Percentiles rank a stretch among this genome's conserved stretches.
These are phyloP conservation scores for Nicotiana benthamiana DNA, from an alignment of 257 asterid genomes.

Conservation along the genomic window DNA sequence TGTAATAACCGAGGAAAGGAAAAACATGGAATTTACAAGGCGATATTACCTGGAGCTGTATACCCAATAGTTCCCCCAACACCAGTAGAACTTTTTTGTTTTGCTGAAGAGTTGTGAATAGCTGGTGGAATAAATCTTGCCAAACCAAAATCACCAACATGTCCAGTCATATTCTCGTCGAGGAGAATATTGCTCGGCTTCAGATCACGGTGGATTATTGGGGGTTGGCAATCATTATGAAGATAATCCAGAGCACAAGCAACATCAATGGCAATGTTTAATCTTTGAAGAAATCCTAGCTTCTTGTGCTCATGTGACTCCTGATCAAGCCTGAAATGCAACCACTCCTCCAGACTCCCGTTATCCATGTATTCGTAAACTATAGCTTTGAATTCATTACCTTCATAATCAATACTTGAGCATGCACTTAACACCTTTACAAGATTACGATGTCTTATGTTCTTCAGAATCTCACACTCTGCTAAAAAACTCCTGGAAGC, in stretches of 20 bases:
- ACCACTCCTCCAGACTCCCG: too few relatives aligned
- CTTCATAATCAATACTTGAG: too few relatives aligned
- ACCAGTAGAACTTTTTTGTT: slow-evolving; percentile 1
- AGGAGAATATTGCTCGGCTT: slow-evolving; percentile 29
- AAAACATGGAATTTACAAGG: not conserved
- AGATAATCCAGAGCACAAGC: slow-evolving; percentile 24
- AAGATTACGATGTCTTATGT: too few relatives aligned
- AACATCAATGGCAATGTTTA: slow-evolving; percentile 19
- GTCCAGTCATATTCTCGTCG: slow-evolving; percentile 5
- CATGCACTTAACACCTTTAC: too few relatives aligned
- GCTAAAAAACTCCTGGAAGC: too few relatives aligned
- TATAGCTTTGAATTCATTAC: too few relatives aligned
- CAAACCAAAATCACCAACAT: slow-evolving; percentile 15
- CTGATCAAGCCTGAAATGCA: too few relatives aligned
- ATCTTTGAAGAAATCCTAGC: slow-evolving; percentile 10
- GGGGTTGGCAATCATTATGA: slow-evolving; percentile 17
- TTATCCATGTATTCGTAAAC: too few relatives aligned
- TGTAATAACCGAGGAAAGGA: not conserved
- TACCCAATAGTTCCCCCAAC: slow-evolving; percentile 15
- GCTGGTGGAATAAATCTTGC: slow-evolving; percentile 5
- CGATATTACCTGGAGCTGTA: slow-evolving; percentile 10
- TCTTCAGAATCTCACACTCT: too few relatives aligned
- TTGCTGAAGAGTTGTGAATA: not conserved
- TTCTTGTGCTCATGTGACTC: too few relatives aligned
- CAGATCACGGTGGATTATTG: slow-evolving; percentile 27